Evolutionary conservation across 192 early-diverging fungal species (phyloP), one percentile per base, ranked within the genome.

Genomic region (Entrophospora sp.): DNA sequence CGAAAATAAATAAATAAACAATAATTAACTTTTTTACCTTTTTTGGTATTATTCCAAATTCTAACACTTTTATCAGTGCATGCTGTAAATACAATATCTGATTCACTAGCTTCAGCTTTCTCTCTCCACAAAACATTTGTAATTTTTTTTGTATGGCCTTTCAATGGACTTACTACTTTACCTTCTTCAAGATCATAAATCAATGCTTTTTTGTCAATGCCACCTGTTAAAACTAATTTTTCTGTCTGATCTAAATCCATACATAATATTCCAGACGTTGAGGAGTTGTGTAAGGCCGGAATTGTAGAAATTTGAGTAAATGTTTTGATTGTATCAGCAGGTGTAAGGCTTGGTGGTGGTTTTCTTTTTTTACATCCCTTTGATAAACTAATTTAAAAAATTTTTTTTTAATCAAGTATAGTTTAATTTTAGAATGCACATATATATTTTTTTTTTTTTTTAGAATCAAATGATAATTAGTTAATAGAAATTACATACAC

Each of bases 131-230:
- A 73, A 0, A 90, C 90, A 31, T 78, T 67, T 1, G 84, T 89
- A 36, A 97, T 77, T 61, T 84, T 86, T 70, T 93, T 92, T 12
- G 83, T 88, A 67, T 92, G 91, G n/a, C 91, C 91, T 67, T 91
- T 91, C 68, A 89, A 71, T 3, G 79, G 81, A 4, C 79, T 82
- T 22, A 90, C 67, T 0, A 85, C 81, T 68, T 87, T 85, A 44
- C 82, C 84, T 44, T 79, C 76, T 2, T 69, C 55, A 73, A 79
- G 78, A 73, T 88, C 81, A 49, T 88, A 89, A 30, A 96, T 75
- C 53, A 84, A 71, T 14, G 85, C 86, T 40, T 89, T 82, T 72
- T 92, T 91, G 66, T 91, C 90, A 28, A 81, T 75, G 12, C 89
- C 92, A 57, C 85, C 94, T 0, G 91, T 91, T 61, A 94, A 71